Evolutionary conservation across 1,284 basidiomycete species (phyloP).

Genomic region (Boletus austroedulis): DNA sequence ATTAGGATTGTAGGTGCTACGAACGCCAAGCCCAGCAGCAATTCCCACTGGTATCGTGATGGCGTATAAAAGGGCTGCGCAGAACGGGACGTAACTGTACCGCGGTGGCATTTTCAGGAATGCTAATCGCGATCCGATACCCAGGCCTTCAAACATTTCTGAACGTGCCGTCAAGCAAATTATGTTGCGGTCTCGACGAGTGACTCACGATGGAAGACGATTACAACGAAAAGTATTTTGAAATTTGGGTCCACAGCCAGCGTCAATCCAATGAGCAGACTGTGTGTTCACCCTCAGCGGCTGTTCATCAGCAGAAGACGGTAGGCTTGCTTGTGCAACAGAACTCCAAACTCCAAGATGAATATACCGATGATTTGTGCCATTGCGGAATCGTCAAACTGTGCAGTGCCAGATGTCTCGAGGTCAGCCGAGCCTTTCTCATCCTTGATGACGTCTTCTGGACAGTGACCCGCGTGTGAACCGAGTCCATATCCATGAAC

Average conservation of each 20-base stretch:
- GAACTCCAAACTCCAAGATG: constrained; percentile 90
- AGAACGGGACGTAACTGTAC: constrained; percentile 61
- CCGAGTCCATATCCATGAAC: constrained; percentile 64
- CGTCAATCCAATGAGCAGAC: constrained; percentile 89
- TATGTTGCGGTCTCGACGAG: not conserved
- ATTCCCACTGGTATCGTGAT: constrained; percentile 83
- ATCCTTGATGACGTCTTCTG: constrained; percentile 40
- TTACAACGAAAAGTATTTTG: constrained; percentile 83
- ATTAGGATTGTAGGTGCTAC: constrained; percentile 78
- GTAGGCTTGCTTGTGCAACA: constrained; percentile 68
- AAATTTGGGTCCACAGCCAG: constrained; percentile 84
- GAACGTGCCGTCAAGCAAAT: constrained; percentile 3
- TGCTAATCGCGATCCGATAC: constrained; percentile 83
- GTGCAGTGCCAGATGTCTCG: constrained; percentile 17
- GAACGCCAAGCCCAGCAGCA: constrained; percentile 82
- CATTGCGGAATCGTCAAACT: constrained; percentile 43
- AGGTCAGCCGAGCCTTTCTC: constrained; percentile 20
- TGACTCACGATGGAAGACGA: constrained; percentile 83
- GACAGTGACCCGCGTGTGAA: constrained; percentile 69
- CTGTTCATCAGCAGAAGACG: not conserved
- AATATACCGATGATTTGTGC: constrained; percentile 85
- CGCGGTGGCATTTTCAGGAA: constrained; percentile 61
- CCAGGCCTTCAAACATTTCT: constrained; percentile 89
- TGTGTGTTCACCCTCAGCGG: constrained; percentile 23
- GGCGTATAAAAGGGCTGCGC: constrained; percentile 69